Evolutionary conservation across 1,284 basidiomycete species (phyloP).

Genomic region (Wolfiporia cocos): DNA sequence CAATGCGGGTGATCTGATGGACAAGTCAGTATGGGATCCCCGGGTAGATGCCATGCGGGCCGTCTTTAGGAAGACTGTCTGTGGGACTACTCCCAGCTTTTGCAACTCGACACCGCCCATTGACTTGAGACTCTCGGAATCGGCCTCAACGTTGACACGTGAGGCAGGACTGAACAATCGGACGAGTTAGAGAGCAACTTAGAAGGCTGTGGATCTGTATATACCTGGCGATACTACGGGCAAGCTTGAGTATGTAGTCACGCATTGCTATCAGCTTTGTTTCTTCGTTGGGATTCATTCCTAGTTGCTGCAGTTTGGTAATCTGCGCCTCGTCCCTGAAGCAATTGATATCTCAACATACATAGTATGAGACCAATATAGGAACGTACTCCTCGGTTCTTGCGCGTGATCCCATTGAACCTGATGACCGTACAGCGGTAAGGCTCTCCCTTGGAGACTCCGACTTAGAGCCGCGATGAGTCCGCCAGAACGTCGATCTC

Average conservation of each 20-base stretch:
- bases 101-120: constrained; percentile 67
- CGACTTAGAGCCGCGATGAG: constrained; percentile 42
- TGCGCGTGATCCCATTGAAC: constrained; percentile 39
- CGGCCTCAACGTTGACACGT: constrained; percentile 52
- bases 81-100: constrained; percentile 87
- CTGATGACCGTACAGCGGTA: constrained; percentile 49
- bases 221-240: constrained; percentile 60
- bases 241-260: constrained; percentile 84
- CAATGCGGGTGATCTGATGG: constrained; percentile 32
- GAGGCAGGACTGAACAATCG: constrained; percentile 47
- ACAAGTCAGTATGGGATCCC: constrained; percentile 30
- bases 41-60: constrained; percentile 33
- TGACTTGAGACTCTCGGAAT: constrained; percentile 61
- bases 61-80: constrained; percentile 87
- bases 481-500: constrained; percentile 72
- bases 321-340: constrained; percentile 73
- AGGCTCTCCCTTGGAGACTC: constrained; percentile 70
- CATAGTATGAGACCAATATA: background rate
- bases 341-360: constrained; percentile 6
- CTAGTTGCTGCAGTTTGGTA: constrained; percentile 70
- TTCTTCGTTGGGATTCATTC: constrained; percentile 78
- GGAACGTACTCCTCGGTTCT: constrained; percentile 66
- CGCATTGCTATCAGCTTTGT: constrained; percentile 79
- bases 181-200: background rate
- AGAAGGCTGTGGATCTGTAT: no score